Evolutionary conservation across 192 early-diverging fungal species (phyloP).

Genomic region (Geranomyces michiganensis): DNA sequence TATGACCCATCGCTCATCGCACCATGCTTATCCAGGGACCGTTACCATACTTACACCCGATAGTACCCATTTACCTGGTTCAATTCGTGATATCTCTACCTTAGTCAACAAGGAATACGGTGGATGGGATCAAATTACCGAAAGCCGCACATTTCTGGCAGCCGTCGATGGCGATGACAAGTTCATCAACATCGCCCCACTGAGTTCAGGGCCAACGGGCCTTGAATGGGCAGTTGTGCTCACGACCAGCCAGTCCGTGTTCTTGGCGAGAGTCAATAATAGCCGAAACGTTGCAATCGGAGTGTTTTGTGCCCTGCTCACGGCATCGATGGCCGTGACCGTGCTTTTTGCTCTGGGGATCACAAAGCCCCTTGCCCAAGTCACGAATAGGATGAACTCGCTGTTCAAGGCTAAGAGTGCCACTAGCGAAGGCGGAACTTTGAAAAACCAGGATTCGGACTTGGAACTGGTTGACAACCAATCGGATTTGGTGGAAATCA

Average conservation of each 20-base stretch:
- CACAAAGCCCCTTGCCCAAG: slow-evolving; percentile 6
- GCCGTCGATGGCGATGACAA: background rate
- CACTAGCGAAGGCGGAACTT: background rate
- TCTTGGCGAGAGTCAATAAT: background rate
- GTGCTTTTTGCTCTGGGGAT: slow-evolving; percentile 2
- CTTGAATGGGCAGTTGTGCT: slow-evolving; percentile 16
- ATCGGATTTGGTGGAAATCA: slow-evolving; percentile 16
- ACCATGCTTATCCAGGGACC: too few species aligned
- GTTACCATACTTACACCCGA: slow-evolving; percentile 7
- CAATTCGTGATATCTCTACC: background rate
- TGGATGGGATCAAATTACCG: background rate
- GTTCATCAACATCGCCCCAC: slow-evolving; percentile 10
- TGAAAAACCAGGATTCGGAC: background rate
- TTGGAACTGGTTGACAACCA: background rate
- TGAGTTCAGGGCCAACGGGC: background rate
- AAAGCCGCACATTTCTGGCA: background rate
- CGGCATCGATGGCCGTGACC: background rate
- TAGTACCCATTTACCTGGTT: background rate
- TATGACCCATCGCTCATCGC: too few species aligned
- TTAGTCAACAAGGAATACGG: slow-evolving; percentile 5
- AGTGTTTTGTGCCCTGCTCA: background rate
- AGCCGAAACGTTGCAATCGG: slow-evolving; percentile 5
- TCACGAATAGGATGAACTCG: slow-evolving; percentile 6
- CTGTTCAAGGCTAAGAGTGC: slow-evolving; percentile 6
- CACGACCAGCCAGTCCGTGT: background rate